phyloP scores from a whole-genome alignment of 192 early-diverging fungal species.

The Coemansia sp. region DNA sequence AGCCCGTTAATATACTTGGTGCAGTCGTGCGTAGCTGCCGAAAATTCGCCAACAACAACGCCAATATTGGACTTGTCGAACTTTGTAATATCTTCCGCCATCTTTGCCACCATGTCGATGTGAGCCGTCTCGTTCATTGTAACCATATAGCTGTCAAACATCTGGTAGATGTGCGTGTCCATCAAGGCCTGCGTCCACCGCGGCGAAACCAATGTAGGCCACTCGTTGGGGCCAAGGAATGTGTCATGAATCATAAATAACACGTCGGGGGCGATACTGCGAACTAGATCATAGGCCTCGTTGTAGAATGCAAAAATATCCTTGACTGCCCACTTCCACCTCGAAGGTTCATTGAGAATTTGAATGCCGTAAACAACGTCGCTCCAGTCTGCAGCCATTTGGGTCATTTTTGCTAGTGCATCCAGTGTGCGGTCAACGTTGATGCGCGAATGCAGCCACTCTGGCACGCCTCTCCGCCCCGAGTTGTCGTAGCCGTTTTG shows the following conservation, averaged over 20 bases:
- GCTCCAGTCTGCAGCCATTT: slow-evolving; percentile 53
- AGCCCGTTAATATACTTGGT: slow-evolving; percentile 71
- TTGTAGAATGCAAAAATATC: slow-evolving; percentile 50
- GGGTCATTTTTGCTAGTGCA: slow-evolving; percentile 55
- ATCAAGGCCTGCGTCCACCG: slow-evolving; percentile 50
- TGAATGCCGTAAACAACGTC: slow-evolving; percentile 50
- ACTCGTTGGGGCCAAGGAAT: slow-evolving; percentile 50
- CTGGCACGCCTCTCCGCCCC: slow-evolving; percentile 50
- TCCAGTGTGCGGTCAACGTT: slow-evolving; percentile 59
- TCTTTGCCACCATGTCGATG: slow-evolving; percentile 34
- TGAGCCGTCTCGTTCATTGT: slow-evolving; percentile 35
- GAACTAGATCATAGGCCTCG: slow-evolving; percentile 48
- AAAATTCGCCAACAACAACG: slow-evolving; percentile 73
- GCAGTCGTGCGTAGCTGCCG: slow-evolving; percentile 70
- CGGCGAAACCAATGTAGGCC: slow-evolving; percentile 29
- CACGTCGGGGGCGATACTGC: slow-evolving; percentile 23
- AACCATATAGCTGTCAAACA: slow-evolving; percentile 52
- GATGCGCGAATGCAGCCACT: slow-evolving; percentile 39
- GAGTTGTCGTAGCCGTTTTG: slow-evolving; percentile 63
- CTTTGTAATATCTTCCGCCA: slow-evolving; percentile 33
- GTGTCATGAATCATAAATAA: slow-evolving; percentile 52
- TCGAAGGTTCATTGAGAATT: slow-evolving; percentile 49
- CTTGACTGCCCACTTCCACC: slow-evolving; percentile 43
- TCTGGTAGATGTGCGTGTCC: slow-evolving; percentile 57
- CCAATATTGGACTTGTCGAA: slow-evolving; percentile 51